These are phyloP conservation scores for Sphagnum magellanicum DNA, from an alignment of 228 moss, liverwort and hornwort species.

Conservation along the genomic window DNA sequence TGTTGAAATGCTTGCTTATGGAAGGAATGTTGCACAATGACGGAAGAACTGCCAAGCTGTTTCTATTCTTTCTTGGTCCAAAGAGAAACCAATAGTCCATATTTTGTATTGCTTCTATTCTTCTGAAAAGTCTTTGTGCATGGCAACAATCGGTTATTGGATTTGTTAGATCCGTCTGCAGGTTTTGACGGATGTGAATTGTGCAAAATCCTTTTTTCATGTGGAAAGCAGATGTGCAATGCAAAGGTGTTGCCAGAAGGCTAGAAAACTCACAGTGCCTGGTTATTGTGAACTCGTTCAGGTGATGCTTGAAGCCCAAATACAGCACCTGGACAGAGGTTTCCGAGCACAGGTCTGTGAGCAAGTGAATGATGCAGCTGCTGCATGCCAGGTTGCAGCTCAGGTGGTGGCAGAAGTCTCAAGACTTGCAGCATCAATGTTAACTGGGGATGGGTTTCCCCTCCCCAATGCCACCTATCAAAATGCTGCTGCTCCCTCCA, in stretches of 20 bases:
- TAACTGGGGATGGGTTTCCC: background rate
- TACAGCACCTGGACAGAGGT: conserved; percentile 3
- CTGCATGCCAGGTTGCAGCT: conserved; percentile 33
- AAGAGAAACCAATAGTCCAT: no score
- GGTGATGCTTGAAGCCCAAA: conserved; percentile 18
- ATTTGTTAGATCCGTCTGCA: no score
- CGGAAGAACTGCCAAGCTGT: background rate
- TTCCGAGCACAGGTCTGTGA: conserved; percentile 20
- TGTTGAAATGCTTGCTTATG: background rate
- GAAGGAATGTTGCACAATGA: background rate
- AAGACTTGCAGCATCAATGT: conserved; percentile 13
- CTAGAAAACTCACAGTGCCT: background rate
- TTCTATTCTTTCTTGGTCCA: background rate
- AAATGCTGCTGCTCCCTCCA: background rate
- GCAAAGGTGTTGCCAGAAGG: no score
- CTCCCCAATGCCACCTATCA: background rate
- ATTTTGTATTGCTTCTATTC: no score
- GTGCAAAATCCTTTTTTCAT: background rate
- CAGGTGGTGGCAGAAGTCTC: conserved; percentile 22
- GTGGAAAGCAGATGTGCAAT: no score
- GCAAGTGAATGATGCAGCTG: conserved; percentile 25
- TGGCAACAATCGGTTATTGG: background rate
- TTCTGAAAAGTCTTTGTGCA: background rate
- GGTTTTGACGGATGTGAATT: background rate
- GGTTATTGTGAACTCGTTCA: conserved; percentile 1